Percentiles rank a stretch among this genome's conserved stretches.
These are phyloP conservation scores for Lepidium aucheri DNA, from an alignment of 345 rosid species.

Conservation along the genomic window DNA sequence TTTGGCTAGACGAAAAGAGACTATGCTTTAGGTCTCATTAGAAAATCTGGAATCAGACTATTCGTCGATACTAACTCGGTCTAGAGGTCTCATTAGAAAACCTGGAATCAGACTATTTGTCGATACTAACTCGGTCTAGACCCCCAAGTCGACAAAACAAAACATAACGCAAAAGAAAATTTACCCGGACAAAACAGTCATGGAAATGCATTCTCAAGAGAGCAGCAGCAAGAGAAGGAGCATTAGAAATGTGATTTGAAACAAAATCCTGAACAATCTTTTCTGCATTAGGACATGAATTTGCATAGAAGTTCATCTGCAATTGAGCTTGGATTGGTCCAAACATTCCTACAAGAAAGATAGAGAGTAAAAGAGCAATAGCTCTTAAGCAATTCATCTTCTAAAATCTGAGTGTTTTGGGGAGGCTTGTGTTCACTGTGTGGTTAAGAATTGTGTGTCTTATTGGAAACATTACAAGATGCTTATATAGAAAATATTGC, in stretches of 20 bases:
- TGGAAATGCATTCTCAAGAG: constrained; percentile 84
- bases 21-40: no score
- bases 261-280: constrained; percentile 51
- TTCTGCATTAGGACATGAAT: constrained; percentile 75
- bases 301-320: constrained; percentile 45
- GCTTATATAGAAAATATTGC: constrained; percentile 21
- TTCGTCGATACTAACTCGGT: no score
- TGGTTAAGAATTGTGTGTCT: constrained; percentile 2
- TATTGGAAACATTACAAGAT: not conserved
- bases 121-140: no score
- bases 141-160: no score
- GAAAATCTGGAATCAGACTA: no score
- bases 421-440: constrained; percentile 9
- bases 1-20: no score
- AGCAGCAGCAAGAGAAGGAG: constrained; percentile 70
- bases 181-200: constrained; percentile 77
- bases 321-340: constrained; percentile 45
- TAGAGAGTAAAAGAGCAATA: constrained; percentile 2
- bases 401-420: constrained; percentile 7
- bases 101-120: no score
- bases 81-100: no score
- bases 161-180: not conserved
- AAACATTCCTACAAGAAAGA: constrained; percentile 28
- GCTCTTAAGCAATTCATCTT: constrained; percentile 10
- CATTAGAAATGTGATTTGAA: constrained; percentile 47